Conservation (phyloP, 345 rosid species). For the Rhodomyrtus tomentosa region DNA sequence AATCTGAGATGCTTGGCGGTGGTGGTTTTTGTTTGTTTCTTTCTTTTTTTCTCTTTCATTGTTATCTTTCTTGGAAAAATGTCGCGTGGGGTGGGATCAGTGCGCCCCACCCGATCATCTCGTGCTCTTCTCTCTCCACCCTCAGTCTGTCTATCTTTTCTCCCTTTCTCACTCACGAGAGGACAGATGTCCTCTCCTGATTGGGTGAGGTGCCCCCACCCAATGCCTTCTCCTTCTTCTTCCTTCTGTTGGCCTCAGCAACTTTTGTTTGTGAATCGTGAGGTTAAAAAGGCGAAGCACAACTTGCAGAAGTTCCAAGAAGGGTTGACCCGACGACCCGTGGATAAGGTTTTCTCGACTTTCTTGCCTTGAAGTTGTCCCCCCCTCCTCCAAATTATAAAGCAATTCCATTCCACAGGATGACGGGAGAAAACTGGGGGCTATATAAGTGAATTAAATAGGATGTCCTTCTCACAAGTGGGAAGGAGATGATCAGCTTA, state of each 20-base stretch:
- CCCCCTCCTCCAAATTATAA: neutral
- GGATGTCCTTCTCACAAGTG: neutral
- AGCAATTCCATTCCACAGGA: neutral
- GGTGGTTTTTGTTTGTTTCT: neutral
- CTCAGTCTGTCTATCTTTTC: too few relatives aligned
- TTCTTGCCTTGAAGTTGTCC: neutral
- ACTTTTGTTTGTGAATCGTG: neutral
- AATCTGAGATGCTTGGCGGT: neutral
- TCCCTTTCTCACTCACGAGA: too few relatives aligned
- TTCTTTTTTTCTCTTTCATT: too few relatives aligned
- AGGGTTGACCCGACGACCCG: neutral
- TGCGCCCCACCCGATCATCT: too few relatives aligned
- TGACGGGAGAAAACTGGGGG: neutral
- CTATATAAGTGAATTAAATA: neutral
- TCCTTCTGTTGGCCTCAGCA: neutral
- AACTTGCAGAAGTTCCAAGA: neutral
- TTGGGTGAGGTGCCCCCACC: too few relatives aligned
- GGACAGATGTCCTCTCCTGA: too few relatives aligned
- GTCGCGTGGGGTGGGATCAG: too few relatives aligned
- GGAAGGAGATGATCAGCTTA: neutral
- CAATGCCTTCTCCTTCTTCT: too few relatives aligned
- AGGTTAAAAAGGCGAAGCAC: neutral
- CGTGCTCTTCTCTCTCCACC: too few relatives aligned
- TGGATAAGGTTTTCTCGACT: neutral
- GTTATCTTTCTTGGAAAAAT: too few relatives aligned